Evolutionary conservation across 371 early-diverging fungal species (phyloP), one percentile per base, ranked within the genome.

Genomic region (Chytridium lagenaria): DNA sequence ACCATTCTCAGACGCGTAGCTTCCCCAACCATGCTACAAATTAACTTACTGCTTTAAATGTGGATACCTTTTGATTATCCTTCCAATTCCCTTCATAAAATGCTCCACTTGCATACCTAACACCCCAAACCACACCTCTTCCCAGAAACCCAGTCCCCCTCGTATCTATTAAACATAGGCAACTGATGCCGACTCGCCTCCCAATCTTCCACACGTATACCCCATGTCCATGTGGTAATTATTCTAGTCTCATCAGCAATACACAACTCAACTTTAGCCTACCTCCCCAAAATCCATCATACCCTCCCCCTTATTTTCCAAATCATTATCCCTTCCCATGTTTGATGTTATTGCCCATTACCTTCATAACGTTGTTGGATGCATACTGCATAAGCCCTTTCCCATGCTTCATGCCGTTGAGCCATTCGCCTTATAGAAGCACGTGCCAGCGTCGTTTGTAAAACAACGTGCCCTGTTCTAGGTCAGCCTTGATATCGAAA

Each of bases 301-400:
- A 87, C 65, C 72, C 72, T 85, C 85, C 31, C 70, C 70, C 22
- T 74, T 72, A 28, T 75, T 70, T 63, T 59, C 85, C 85, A 87
- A 0, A 33, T 59, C 88, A 87, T 86, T n/a, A 69, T 23, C 86
- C 87, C 3, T 68, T 22, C 19, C 88, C 88, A 34, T 80, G 72
- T 66, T 83, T 81, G 38, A 76, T 69, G 65, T 82, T 80, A 30
- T 79, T 1, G 50, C 23, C 86, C 86, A 88, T 30, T 84, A 78
- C 88, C 88, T 0, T 74, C 76, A 72, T 88, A 88, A 79, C 73
- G 70, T 85, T 85, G 1, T 86, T 85, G 7, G 86, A 81, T 15
- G 71, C 61, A 72, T 88, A 88, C 50, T 52, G 61, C 88, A 88
- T 85, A 30, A 70, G 44, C 0, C 88, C 88, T 1, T 72, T 49